These are phyloP conservation scores for Alternaria atra DNA, from an alignment of 2,329 filamentous ascomycete genomes.

Conservation along the genomic window DNA sequence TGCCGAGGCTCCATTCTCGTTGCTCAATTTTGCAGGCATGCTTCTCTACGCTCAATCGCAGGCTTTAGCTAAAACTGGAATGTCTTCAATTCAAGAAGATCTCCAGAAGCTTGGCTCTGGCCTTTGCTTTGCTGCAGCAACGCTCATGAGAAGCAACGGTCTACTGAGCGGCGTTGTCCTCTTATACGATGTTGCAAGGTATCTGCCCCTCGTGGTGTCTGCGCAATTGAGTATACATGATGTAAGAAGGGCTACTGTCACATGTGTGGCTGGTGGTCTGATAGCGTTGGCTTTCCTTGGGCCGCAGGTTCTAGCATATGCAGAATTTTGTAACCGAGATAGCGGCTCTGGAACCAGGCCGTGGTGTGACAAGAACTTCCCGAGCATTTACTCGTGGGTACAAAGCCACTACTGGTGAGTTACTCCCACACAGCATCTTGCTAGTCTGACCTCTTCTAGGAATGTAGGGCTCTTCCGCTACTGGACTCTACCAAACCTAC, in stretches of 20 bases:
- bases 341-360: constrained; percentile 54
- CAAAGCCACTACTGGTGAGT: constrained; percentile 89
- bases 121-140: constrained; percentile 74
- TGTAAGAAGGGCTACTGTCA: constrained; percentile 64
- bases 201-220: constrained; percentile 53
- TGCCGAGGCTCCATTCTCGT: constrained; percentile 79
- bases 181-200: constrained; percentile 56
- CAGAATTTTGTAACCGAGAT: constrained; percentile 62
- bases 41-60: constrained; percentile 69
- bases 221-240: constrained; percentile 48
- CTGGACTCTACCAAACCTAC: constrained; percentile 87
- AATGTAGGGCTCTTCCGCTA: constrained; percentile 87
- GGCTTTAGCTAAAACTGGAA: constrained; percentile 27
- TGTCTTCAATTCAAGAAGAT: constrained; percentile 42
- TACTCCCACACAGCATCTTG: background rate
- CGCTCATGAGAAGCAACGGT: constrained; percentile 83
- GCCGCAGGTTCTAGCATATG: constrained; percentile 80
- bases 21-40: constrained; percentile 78
- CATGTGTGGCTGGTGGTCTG: constrained; percentile 72
- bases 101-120: constrained; percentile 69
- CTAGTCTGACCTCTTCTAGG: constrained; percentile 63
- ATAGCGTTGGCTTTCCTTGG: constrained; percentile 72
- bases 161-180: constrained; percentile 82
- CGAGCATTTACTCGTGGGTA: constrained; percentile 91
- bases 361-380: constrained; percentile 79